Percentiles rank a stretch among this genome's conserved stretches.
Evolutionary conservation across 2,329 filamentous ascomycete genomes (phyloP).

Genomic region (Cephalotrichum gorgonifer): DNA sequence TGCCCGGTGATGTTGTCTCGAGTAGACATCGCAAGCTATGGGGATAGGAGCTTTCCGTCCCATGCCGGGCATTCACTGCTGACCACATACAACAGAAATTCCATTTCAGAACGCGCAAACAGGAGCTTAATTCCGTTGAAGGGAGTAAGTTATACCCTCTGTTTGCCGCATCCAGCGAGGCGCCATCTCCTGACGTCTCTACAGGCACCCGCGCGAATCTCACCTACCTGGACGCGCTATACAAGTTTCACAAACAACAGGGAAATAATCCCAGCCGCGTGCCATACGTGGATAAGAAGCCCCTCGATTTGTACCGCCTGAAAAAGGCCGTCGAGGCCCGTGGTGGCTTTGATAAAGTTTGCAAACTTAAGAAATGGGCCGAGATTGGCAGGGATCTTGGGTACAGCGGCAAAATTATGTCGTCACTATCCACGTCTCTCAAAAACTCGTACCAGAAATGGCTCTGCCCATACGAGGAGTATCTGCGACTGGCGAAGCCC

Average conservation of each 20-base stretch:
- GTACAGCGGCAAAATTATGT: slow-evolving; percentile 99
- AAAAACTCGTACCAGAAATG: slow-evolving; percentile 98
- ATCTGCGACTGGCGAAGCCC: slow-evolving; percentile 80
- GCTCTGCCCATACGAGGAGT: slow-evolving; percentile 95
- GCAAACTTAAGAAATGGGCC: slow-evolving; percentile 97
- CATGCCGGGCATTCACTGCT: neutral
- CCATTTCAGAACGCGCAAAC: slow-evolving; percentile 90
- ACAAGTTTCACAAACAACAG: slow-evolving; percentile 95
- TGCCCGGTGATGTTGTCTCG: too few relatives aligned
- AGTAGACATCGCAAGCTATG: too few relatives aligned
- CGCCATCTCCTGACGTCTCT: slow-evolving; percentile 1
- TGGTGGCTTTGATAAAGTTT: slow-evolving; percentile 92
- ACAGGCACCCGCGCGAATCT: slow-evolving; percentile 87
- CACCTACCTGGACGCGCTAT: slow-evolving; percentile 88
- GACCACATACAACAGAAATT: slow-evolving; percentile 54
- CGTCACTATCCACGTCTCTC: slow-evolving; percentile 88
- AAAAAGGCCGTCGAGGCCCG: slow-evolving; percentile 95
- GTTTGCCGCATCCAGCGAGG: neutral
- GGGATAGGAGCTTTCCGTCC: too few relatives aligned
- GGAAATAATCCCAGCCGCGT: slow-evolving; percentile 89
- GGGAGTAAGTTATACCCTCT: slow-evolving; percentile 57
- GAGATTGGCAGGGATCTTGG: slow-evolving; percentile 94
- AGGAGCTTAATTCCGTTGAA: slow-evolving; percentile 96
- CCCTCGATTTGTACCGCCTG: slow-evolving; percentile 85
- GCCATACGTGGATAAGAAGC: slow-evolving; percentile 95